A percentile compares a stretch with the other conserved stretches of the same genome.
Evolutionary conservation across 1,139 yeast species (phyloP).

Genomic region (Diutina ranongensis): DNA sequence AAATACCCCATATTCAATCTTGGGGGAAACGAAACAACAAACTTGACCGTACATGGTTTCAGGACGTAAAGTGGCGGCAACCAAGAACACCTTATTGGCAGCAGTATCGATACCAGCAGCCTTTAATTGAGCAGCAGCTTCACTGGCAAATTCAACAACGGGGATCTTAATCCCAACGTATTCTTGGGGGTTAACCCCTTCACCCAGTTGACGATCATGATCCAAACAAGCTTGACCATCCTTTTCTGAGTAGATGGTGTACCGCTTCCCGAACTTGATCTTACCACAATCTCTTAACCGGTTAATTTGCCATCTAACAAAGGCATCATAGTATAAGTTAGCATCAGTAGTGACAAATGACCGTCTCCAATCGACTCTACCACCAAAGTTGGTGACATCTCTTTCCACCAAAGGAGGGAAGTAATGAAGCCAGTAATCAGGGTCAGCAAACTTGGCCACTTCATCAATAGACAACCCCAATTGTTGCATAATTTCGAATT

Average conservation of each 20-base stretch:
- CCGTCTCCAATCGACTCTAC: slow-evolving; percentile 98
- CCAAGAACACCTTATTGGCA: slow-evolving; percentile 61
- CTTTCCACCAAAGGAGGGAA: slow-evolving; percentile 85
- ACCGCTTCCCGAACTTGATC: slow-evolving; percentile 96
- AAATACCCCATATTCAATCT: slow-evolving; percentile 82
- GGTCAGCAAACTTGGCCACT: slow-evolving; percentile 79
- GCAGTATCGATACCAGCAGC: slow-evolving; percentile 31
- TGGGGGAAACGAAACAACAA: slow-evolving; percentile 95
- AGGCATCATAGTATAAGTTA: slow-evolving; percentile 91
- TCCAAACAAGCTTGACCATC: slow-evolving; percentile 99
- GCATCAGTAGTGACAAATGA: slow-evolving; percentile 90
- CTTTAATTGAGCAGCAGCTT: slow-evolving; percentile 39
- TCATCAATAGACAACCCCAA: slow-evolving; percentile 78
- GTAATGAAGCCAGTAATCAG: slow-evolving; percentile 75
- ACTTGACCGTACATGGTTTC: slow-evolving; percentile 99
- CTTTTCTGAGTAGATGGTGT: slow-evolving; percentile 92
- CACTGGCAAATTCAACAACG: slow-evolving; percentile 50
- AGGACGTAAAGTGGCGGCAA: slow-evolving; percentile 97
- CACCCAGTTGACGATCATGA: slow-evolving; percentile 96
- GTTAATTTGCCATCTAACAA: slow-evolving; percentile 94
- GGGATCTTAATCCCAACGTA: slow-evolving; percentile 86
- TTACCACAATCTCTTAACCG: slow-evolving; percentile 76
- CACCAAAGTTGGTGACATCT: slow-evolving; percentile 78
- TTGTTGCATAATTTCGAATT: slow-evolving; percentile 92
- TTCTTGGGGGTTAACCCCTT: slow-evolving; percentile 95